phyloP scores from a whole-genome alignment of 2,329 filamentous ascomycete species.

The Calonectria hongkongensis region DNA sequence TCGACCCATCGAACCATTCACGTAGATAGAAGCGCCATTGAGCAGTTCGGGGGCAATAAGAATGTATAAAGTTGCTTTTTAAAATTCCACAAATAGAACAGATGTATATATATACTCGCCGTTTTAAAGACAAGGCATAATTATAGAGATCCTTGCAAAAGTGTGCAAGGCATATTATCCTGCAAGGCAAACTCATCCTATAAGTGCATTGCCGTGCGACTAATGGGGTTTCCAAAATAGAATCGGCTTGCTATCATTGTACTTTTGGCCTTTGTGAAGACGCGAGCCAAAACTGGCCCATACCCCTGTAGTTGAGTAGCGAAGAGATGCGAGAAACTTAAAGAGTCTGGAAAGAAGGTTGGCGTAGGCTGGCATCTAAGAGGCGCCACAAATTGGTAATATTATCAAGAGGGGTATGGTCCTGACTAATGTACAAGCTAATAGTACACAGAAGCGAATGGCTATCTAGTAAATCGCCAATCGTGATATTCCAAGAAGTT shows the following conservation, averaged over 20 bases:
- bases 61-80: background rate
- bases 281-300: too few species aligned
- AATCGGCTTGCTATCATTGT: conserved; percentile 60
- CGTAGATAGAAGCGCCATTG: background rate
- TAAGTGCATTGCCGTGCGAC: conserved; percentile 40
- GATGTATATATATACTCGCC: background rate
- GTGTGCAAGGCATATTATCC: background rate
- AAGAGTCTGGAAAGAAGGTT: too few species aligned
- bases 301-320: too few species aligned
- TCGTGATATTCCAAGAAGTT: background rate
- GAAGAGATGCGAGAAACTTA: too few species aligned
- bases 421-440: background rate
- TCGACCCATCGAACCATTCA: too few species aligned
- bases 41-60: too few species aligned
- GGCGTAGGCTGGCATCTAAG: background rate
- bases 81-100: background rate
- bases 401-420: background rate
- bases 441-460: background rate
- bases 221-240: background rate
- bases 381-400: background rate
- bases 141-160: background rate
- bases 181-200: background rate
- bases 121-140: background rate
- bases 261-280: conserved; percentile 66
- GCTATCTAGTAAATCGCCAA: background rate